These are phyloP conservation scores for Exophiala aquamarina DNA, from an alignment of 2,329 filamentous ascomycete genomes.

Conservation along the genomic window DNA sequence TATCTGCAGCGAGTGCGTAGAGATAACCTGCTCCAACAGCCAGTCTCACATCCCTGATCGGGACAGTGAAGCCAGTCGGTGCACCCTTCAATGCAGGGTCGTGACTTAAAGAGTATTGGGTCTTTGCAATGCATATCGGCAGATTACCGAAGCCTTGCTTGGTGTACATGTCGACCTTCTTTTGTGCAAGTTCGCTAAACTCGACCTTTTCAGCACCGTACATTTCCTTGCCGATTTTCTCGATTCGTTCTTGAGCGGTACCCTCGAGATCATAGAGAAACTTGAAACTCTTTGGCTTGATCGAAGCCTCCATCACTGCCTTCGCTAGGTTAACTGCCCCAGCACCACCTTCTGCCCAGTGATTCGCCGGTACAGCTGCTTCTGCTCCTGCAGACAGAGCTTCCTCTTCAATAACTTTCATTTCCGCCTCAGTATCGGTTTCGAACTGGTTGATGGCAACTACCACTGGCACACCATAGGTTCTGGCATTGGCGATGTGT, in stretches of 20 bases:
- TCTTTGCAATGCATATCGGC: constrained; percentile 97
- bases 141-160: constrained; percentile 88
- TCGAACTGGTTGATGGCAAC: constrained; percentile 97
- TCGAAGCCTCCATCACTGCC: constrained; percentile 77
- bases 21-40: constrained; percentile 92
- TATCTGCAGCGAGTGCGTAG: constrained; percentile 94
- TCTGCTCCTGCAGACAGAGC: constrained; percentile 88
- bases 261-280: constrained; percentile 81
- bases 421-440: constrained; percentile 90
- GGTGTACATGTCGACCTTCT: constrained; percentile 94
- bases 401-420: constrained; percentile 85
- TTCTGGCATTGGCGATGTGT: constrained; percentile 86
- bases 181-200: constrained; percentile 90
- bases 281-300: constrained; percentile 83
- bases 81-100: constrained; percentile 93
- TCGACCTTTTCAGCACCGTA: constrained; percentile 88
- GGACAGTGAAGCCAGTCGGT: constrained; percentile 89
- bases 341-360: constrained; percentile 93
- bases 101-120: constrained; percentile 93
- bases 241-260: constrained; percentile 82
- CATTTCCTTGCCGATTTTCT: constrained; percentile 87
- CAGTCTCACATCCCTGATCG: constrained; percentile 90
- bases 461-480: constrained; percentile 89
- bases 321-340: constrained; percentile 87
- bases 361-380: constrained; percentile 89